Evolutionary conservation across 1,284 basidiomycete genomes (phyloP), one percentile per base, ranked within the genome.

Genomic region (Somion occarium): DNA sequence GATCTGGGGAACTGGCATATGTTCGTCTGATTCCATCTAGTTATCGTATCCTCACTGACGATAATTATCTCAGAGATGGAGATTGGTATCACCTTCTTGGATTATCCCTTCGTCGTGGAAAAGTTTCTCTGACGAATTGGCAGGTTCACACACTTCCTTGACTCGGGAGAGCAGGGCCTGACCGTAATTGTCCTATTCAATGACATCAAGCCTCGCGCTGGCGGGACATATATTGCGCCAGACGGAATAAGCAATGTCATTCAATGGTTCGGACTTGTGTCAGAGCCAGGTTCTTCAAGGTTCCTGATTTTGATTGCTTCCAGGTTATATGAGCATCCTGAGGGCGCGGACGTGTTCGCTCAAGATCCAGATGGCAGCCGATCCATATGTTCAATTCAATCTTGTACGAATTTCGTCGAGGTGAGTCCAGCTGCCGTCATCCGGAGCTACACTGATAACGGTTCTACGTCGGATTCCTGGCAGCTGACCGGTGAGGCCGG

Each of bases 121-220:
- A 7, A 27, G n/a, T n/a, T n/a, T n/a, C n/a, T n/a, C 22, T 11
- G 30, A 5, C 4, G 9, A 38, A 9, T 22, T 43, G 19, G 13
- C 12, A 48, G 46, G 46, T 69, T 67, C 52, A 65, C 60, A 1
- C 68, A 71, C 54, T 72, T 65, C 59, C 62, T 70, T 19, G 69
- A 72, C 50, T 70, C 69, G 2, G 65, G 64, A 2, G 70, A 72
- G 50, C 70, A 72, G 58, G 70, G 58, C 2, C 55, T 70, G 27
- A 63, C 65, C 13, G 63, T 67, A 23, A 66, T 72, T 23, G 66
- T 69, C 1, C 56, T 72, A 1, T 70, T 63, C 60, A 64, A 66
- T 49, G 64, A 69, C 50, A 69, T 72, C 54, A 48, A 54, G 37
- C 60, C 64, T 12, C 58, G 60, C 12, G 67, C 60, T 4, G 70